Base-by-base conservation (phyloP, 345 rosid species). In the Psidium guajava region DNA sequence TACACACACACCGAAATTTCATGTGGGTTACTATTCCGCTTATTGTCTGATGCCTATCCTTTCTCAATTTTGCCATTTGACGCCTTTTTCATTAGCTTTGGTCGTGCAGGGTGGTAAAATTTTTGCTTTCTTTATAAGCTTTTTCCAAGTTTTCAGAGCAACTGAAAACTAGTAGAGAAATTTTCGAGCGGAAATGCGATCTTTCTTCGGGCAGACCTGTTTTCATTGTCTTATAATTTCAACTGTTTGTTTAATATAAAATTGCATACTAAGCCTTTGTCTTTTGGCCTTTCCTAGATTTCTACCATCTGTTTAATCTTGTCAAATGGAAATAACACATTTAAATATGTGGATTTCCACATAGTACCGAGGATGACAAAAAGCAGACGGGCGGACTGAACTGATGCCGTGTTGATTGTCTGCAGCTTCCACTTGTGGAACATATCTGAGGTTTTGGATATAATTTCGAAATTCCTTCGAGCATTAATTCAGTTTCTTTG, bases 311-410 rank as follows among this genome's bases (percentile, higher is more conserved):
- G 77, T 47, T 36, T 69, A 36, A 4, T 69, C 24, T 69, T 69
- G 47, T 69, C 25, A 69, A 69, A 32, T 69, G 47, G 6, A 58
- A 42, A 42, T 0, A 69, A 36, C 77, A 4, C 3, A 36, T 36
- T 47, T 36, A 21, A 69, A 32, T 36, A 18, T 18, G 77, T 18
- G 47, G 47, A 36, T 47, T 18, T 69, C 36, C 77, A 36, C 14
- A 21, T 10, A 8, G 27, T 13, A 40, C 87, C 96, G 44, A 82
- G 89, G 97, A 95, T 92, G 96, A 95, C 94, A 94, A 82, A 88
- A 86, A 87, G 95, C 99, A 88, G 98, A 96, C 93, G 96, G 96
- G 97, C 96, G 96, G 97, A 91, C 97, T 88, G 98, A 96, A 90
- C 90, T 92, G 97, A 93, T 95, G 99, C 94, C 93, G 10, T 96